A percentile compares a stretch with the other conserved stretches of the same genome.
Evolutionary conservation across 306 rosid genomes (phyloP).

Genomic region (Begonia fuchsioides): DNA sequence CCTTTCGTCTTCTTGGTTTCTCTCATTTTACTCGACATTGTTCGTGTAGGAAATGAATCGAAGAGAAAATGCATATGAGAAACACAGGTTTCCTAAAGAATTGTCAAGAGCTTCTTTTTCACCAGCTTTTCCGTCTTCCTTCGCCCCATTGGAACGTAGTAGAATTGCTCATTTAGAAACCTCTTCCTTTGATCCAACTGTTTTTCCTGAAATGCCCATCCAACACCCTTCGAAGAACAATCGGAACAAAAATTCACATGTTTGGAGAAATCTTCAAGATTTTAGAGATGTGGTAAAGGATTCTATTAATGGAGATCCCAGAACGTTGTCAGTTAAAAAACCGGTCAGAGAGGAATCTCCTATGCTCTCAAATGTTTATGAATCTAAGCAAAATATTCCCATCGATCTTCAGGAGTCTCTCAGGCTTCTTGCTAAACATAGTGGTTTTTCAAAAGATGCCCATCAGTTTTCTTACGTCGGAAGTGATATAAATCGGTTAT

Average conservation of each 20-base stretch:
- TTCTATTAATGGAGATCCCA: slow-evolving; percentile 75
- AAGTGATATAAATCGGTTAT: slow-evolving; percentile 43
- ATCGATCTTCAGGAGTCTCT: slow-evolving; percentile 58
- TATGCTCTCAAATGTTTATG: slow-evolving; percentile 43
- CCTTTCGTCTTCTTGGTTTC: no score
- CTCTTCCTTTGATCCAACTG: slow-evolving; percentile 33
- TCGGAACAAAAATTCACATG: slow-evolving; percentile 4
- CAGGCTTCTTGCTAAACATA: slow-evolving; percentile 63
- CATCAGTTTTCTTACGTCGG: slow-evolving; percentile 55
- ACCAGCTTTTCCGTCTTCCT: slow-evolving; percentile 64
- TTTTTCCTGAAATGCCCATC: slow-evolving; percentile 49
- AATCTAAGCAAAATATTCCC: slow-evolving; percentile 33
- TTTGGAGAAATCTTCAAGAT: slow-evolving; percentile 51
- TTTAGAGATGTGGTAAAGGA: slow-evolving; percentile 82
- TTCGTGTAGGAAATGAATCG: slow-evolving; percentile 41
- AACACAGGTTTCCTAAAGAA: slow-evolving; percentile 53
- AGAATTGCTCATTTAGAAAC: slow-evolving; percentile 43
- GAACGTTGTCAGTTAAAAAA: slow-evolving; percentile 32
- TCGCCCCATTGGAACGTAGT: slow-evolving; percentile 55
- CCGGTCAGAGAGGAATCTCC: slow-evolving; percentile 26
- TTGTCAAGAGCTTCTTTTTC: slow-evolving; percentile 82
- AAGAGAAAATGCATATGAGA: slow-evolving; percentile 41
- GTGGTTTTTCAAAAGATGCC: slow-evolving; percentile 52
- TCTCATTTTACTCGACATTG: slow-evolving; percentile 2
- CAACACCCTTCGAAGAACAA: slow-evolving; percentile 20